Evolutionary conservation across 139 green algal genomes (phyloP), one percentile per base, ranked within the genome.

Genomic region (Chara braunii): DNA sequence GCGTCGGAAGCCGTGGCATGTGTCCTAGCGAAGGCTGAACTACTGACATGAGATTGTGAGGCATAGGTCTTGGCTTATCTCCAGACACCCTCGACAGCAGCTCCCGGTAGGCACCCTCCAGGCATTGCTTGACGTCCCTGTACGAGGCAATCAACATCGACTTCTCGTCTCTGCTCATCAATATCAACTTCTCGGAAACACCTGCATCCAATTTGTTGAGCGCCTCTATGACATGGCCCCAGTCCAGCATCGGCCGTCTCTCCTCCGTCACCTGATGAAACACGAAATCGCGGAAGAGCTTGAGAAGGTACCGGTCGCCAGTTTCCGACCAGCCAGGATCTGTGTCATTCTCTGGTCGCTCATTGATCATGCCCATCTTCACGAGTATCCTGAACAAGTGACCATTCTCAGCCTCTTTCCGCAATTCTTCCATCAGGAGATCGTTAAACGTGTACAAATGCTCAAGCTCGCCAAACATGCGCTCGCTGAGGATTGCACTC

Each of bases 61-160:
- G n/a, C n/a, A n/a, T n/a, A n/a, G n/a, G n/a, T n/a, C n/a, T n/a
- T n/a, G n/a, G n/a, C n/a, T n/a, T n/a, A n/a, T n/a, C n/a, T n/a
- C n/a, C n/a, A n/a, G n/a, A n/a, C 43, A 67, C 57, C 18, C 22
- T 24, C 8, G 57, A 4, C 3, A 28, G 29, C 28, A 92, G 69
- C 61, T 92, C 84, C 1, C 45, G 64, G 31, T 83, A 90, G 1
- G 76, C 59, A 3, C 11, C 35, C 22, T 85, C 56, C 9, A 92
- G 48, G 68, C 82, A 89, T 36, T 75, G 74, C 74, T 81, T 89
- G 8, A 96, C 24, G 44, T 96, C 89, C 1, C 80, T 81, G 66
- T 96, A 96, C 6, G 76, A 84, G 22, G 88, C 90, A 37, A 97
- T 80, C 28, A 97, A 81, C 81, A 97, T 83, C 2, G 85, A 86